A percentile compares a stretch with the other conserved stretches of the same genome.
These are phyloP conservation scores for Acer yangbiense DNA, from an alignment of 345 rosid genomes.

Conservation along the genomic window DNA sequence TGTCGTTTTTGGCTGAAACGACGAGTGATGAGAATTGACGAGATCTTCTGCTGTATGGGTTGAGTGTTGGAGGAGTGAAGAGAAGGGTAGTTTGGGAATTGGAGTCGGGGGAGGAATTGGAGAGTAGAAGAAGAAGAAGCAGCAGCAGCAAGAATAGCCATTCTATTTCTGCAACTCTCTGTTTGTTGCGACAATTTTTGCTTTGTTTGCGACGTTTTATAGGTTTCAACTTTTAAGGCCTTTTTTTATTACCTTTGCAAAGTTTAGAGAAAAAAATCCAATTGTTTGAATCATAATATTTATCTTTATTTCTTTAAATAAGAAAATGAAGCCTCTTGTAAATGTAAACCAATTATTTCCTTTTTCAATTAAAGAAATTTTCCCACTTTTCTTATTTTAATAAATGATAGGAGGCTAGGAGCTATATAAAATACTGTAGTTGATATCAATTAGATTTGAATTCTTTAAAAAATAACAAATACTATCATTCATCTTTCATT, in stretches of 20 bases:
- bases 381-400: too few relatives aligned
- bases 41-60: conserved; percentile 21
- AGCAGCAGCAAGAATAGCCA: conserved; percentile 4
- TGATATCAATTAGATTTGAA: too few relatives aligned
- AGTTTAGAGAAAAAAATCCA: not conserved
- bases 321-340: not conserved
- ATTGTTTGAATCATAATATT: not conserved
- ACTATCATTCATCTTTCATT: not conserved
- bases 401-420: too few relatives aligned
- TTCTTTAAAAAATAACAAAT: too few relatives aligned
- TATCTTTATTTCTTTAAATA: too few relatives aligned
- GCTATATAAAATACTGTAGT: too few relatives aligned
- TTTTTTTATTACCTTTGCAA: not conserved
- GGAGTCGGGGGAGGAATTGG: conserved; percentile 31
- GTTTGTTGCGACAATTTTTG: not conserved
- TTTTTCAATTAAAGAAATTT: too few relatives aligned
- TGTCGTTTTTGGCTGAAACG: conserved; percentile 33
- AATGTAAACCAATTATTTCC: not conserved
- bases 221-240: not conserved
- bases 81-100: conserved; percentile 19
- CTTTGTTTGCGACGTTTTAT: not conserved
- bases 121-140: conserved; percentile 29
- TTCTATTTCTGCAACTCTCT: not conserved
- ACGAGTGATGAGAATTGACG: conserved; percentile 12
- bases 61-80: conserved; percentile 20